A percentile compares a stretch with the other conserved stretches of the same genome.
Evolutionary conservation across 108 stramenopile genomes (phyloP).

Genomic region (Fragilaria radians): DNA sequence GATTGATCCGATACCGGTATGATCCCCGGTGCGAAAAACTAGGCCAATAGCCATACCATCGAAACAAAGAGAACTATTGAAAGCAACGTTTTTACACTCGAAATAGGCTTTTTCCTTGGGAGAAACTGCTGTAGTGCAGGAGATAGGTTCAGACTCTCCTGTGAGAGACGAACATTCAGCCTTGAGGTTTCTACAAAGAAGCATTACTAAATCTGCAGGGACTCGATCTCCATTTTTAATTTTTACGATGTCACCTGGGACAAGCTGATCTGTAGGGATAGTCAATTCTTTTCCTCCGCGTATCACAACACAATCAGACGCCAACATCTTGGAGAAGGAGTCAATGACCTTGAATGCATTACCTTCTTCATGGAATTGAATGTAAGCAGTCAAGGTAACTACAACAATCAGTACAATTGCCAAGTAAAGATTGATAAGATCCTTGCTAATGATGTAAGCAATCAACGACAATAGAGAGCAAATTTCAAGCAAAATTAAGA

Average conservation of each 20-base stretch:
- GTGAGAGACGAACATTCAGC: slow-evolving; percentile 82
- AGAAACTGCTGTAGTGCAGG: slow-evolving; percentile 73
- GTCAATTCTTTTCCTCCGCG: not conserved
- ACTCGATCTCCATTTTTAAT: slow-evolving; percentile 68
- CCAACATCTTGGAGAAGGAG: slow-evolving; percentile 11
- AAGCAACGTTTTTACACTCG: slow-evolving; percentile 78
- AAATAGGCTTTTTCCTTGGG: slow-evolving; percentile 64
- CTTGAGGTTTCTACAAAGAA: slow-evolving; percentile 57
- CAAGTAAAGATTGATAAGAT: slow-evolving; percentile 11
- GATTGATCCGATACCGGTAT: slow-evolving; percentile 95
- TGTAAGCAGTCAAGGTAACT: not conserved
- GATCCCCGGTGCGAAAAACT: slow-evolving; percentile 70
- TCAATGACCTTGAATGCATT: slow-evolving; percentile 5
- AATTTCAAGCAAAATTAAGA: slow-evolving; percentile 63
- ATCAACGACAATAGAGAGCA: slow-evolving; percentile 58
- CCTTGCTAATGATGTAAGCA: not conserved
- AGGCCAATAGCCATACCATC: slow-evolving; percentile 82
- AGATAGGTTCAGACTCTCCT: slow-evolving; percentile 84
- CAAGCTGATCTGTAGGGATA: slow-evolving; percentile 28
- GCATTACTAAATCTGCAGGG: slow-evolving; percentile 85
- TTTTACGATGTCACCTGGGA: slow-evolving; percentile 67
- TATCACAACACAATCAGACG: not conserved
- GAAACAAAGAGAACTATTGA: slow-evolving; percentile 84
- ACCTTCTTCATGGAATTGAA: slow-evolving; percentile 6
- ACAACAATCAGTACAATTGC: slow-evolving; percentile 6